These are phyloP conservation scores for Pleurotus salmoneostramineus DNA, from an alignment of 768 basidiomycete genomes.

Conservation along the genomic window DNA sequence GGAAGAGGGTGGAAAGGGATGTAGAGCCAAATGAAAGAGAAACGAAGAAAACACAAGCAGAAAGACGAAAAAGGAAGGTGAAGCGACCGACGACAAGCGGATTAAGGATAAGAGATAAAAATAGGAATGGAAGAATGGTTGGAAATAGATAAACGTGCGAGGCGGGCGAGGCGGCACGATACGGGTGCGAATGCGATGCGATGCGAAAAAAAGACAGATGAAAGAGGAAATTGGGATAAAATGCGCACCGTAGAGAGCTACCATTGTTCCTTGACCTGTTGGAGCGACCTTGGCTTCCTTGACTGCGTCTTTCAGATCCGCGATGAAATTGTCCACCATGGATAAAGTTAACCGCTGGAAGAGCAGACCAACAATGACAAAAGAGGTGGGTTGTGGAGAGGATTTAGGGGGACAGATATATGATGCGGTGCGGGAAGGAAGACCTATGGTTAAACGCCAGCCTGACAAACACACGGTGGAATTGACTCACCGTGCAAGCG, in stretches of 20 bases:
- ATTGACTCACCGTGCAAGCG: constrained; percentile 76
- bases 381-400: not conserved
- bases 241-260: constrained; percentile 79
- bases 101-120: constrained; percentile 7
- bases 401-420: constrained; percentile 1
- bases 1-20: not conserved
- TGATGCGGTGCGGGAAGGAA: not conserved
- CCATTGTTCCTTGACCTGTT: constrained; percentile 81
- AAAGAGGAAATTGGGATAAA: not conserved
- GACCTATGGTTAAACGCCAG: not conserved
- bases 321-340: constrained; percentile 72
- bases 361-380: not conserved
- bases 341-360: constrained; percentile 74
- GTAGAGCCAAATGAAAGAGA: not conserved
- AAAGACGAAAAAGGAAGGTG: not conserved
- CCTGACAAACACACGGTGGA: not conserved
- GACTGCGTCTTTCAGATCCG: constrained; percentile 79
- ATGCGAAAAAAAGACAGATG: no score
- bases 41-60: not conserved
- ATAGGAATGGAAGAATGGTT: not conserved
- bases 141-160: no score
- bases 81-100: not conserved
- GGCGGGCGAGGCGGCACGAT: no score
- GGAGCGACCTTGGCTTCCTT: constrained; percentile 63
- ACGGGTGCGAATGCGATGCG: no score